Base-by-base conservation (phyloP, 2,329 filamentous ascomycete genomes). In the Diaporthe citrichinensis region DNA sequence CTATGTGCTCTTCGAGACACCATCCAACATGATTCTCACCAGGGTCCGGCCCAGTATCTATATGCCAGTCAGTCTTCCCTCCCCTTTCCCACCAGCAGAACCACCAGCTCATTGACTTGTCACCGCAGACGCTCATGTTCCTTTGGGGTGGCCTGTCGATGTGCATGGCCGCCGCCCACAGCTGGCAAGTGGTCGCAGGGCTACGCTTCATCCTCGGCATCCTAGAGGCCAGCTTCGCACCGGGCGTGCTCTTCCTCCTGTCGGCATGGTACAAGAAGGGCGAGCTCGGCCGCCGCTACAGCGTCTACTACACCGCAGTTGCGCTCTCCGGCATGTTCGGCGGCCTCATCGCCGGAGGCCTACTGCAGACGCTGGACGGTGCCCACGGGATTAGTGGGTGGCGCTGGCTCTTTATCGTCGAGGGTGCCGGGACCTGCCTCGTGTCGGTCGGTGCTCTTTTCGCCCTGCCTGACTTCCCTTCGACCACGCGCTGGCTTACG, bases 181-280 rank as follows among this genome's bases (percentile, higher is more conserved):
- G 76, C 44, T 85, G 81, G 71, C 46, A 39, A 20, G 65, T 68
- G 3, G 25, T 68, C 20, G 65, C 65, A 17, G 83, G 77, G 25
- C 77, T 84, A 12, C 83, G 82, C 78, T 89, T 90, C 77, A 31
- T 79, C 23, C 81, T 92, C 2, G 90, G 90, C n/a, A 79, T 91
- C 46, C 87, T 85, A 46, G 91, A 93, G 81, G 83, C 90, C 15
- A 90, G 90, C 6, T 83, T 92, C 0, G 90, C 89, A 72, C 89
- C 89, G 0, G 90, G 89, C 5, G 88, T 93, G 84, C 74, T 87
- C 82, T 65, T 87, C 84, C 92, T 92, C 78, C 84, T 94, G 0
- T 91, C 89, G 0, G 92, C 90, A 78, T 94, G 92, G 92, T 94
- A 94, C 76, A 76, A 75, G n/a, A 74, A 74, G 15, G 36, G 59